Evolutionary conservation across 2,329 filamentous ascomycete genomes (phyloP).

Genomic region (Monosporascus sp.): DNA sequence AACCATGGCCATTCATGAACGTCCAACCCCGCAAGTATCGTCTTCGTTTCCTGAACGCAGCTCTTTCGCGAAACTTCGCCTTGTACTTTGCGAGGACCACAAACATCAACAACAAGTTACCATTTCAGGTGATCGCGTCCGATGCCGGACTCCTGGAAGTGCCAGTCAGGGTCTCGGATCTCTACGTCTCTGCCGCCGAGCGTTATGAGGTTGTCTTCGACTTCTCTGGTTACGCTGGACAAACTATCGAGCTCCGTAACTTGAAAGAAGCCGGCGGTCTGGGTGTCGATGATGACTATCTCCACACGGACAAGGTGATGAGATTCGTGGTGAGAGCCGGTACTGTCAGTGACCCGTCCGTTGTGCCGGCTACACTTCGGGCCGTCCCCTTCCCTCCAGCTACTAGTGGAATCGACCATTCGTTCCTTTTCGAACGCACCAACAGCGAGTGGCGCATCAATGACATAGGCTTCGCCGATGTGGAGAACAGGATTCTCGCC

Average conservation of each 20-base stretch:
- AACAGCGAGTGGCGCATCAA: conserved; percentile 47
- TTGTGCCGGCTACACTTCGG: conserved; percentile 29
- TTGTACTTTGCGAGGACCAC: conserved; percentile 38
- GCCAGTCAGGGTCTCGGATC: conserved; percentile 36
- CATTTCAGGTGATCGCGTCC: conserved; percentile 49
- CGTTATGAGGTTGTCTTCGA: conserved; percentile 55
- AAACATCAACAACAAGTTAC: conserved; percentile 26
- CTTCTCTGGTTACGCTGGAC: conserved; percentile 42
- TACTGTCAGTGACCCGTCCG: conserved; percentile 30
- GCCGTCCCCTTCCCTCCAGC: conserved; percentile 33
- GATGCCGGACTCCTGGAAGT: conserved; percentile 46
- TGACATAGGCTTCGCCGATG: conserved; percentile 41
- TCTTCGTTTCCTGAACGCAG: conserved; percentile 47
- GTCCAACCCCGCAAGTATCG: conserved; percentile 58
- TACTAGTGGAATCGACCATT: conserved; percentile 33
- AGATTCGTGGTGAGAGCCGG: conserved; percentile 41
- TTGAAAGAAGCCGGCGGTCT: conserved; percentile 27
- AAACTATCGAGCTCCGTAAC: conserved; percentile 39
- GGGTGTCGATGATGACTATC: conserved; percentile 43
- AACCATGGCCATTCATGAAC: conserved; percentile 54
- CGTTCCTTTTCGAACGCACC: conserved; percentile 40
- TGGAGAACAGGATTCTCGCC: conserved; percentile 43
- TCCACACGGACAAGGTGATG: conserved; percentile 47
- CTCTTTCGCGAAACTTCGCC: conserved; percentile 42
- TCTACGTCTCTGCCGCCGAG: conserved; percentile 50